phyloP scores from a whole-genome alignment of 257 asterid genomes.

The Ilex aquifolium region DNA sequence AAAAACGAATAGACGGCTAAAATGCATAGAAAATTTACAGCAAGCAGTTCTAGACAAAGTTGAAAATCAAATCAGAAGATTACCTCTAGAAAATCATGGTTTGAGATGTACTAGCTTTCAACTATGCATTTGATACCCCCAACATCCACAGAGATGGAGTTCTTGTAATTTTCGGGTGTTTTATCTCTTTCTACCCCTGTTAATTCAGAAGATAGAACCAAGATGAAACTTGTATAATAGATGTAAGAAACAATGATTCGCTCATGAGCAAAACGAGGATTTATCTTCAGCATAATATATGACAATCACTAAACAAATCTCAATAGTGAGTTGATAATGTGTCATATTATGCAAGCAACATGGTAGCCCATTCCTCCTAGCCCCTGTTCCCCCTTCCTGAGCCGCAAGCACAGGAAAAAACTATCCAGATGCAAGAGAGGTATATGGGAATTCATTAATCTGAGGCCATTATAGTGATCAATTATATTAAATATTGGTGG shows the following conservation, averaged over 20 bases:
- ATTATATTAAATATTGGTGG: background rate
- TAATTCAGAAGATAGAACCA: background rate
- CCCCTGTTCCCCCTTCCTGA: constrained; percentile 50
- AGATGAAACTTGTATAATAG: no score
- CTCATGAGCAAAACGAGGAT: no score
- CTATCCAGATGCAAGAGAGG: constrained; percentile 43
- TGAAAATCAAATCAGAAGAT: background rate
- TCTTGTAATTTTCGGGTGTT: constrained; percentile 21
- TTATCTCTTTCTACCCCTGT: constrained; percentile 31
- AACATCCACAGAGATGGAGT: constrained; percentile 44
- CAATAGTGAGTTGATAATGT: no score
- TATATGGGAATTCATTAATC: constrained; percentile 42
- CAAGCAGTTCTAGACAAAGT: no score
- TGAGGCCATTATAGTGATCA: constrained; percentile 19
- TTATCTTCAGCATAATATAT: no score
- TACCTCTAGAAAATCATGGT: constrained; percentile 80
- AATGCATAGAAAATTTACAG: no score
- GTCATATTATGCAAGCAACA: constrained; percentile 52
- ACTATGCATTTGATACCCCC: constrained; percentile 62
- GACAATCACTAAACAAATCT: no score
- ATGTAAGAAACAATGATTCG: no score
- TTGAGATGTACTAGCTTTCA: constrained; percentile 64
- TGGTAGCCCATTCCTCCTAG: constrained; percentile 49
- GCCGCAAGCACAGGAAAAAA: constrained; percentile 60
- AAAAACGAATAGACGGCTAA: background rate